A percentile compares a stretch with the other conserved stretches of the same genome.
Evolutionary conservation across 2,329 filamentous ascomycete species (phyloP).

Genomic region (Sclerotinia trifoliorum): DNA sequence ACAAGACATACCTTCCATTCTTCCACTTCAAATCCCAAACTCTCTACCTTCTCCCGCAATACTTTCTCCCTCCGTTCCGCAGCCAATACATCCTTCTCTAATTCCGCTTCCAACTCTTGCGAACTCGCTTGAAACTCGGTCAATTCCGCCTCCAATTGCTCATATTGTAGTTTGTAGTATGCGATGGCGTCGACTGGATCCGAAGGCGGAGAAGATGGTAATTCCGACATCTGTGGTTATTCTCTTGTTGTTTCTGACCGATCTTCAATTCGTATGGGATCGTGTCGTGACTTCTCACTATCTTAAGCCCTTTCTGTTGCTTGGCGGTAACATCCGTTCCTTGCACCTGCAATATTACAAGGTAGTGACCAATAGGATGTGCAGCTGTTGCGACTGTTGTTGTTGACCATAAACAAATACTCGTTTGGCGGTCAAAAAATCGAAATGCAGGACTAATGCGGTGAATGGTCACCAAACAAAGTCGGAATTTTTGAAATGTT

Average conservation of each 20-base stretch:
- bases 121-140: conserved; percentile 92
- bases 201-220: conserved; percentile 61
- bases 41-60: conserved; percentile 83
- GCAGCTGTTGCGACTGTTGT: conserved; percentile 9
- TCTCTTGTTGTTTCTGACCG: conserved; percentile 22
- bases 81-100: conserved; percentile 94
- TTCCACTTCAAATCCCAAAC: conserved; percentile 82
- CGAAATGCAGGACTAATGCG: neutral
- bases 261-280: conserved; percentile 11
- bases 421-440: neutral
- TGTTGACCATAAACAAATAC: conserved; percentile 17
- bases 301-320: conserved; percentile 17
- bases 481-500: neutral
- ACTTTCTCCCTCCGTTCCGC: conserved; percentile 89
- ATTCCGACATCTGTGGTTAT: conserved; percentile 45
- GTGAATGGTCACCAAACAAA: neutral
- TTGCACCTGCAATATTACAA: conserved; percentile 10
- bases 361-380: conserved; percentile 1
- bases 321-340: conserved; percentile 22
- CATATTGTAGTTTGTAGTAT: conserved; percentile 97
- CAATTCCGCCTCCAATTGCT: conserved; percentile 85
- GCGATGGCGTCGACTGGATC: conserved; percentile 73
- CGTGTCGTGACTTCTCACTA: conserved; percentile 22
- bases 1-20: conserved; percentile 86
- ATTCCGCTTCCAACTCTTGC: conserved; percentile 87